Evolutionary conservation across 345 rosid species (phyloP).

Genomic region (Pseudoturritis turrita): DNA sequence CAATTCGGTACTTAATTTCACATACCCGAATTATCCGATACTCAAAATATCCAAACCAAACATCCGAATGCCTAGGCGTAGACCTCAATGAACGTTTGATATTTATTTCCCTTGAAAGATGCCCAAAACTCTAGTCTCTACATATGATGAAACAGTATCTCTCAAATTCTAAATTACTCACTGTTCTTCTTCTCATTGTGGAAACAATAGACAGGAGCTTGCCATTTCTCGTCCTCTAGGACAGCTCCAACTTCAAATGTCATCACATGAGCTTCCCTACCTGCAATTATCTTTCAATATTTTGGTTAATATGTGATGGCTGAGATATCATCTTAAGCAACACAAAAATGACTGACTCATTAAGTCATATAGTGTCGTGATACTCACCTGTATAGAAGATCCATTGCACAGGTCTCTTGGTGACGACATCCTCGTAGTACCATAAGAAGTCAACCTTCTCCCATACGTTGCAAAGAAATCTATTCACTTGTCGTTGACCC

Average conservation of each 20-base stretch:
- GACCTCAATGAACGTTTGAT: not conserved
- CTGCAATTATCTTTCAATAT: slow-evolving; percentile 24
- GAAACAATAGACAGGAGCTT: slow-evolving; percentile 60
- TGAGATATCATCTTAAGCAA: not conserved
- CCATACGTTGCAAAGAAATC: slow-evolving; percentile 61
- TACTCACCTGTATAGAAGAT: slow-evolving; percentile 54
- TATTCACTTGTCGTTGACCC: slow-evolving; percentile 43
- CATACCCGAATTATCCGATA: too few relatives aligned
- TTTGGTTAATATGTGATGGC: not conserved
- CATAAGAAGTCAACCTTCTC: slow-evolving; percentile 58
- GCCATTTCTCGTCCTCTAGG: slow-evolving; percentile 55
- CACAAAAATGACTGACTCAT: not conserved
- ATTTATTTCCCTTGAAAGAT: not conserved
- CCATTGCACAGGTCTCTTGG: slow-evolving; percentile 66
- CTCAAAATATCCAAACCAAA: too few relatives aligned
- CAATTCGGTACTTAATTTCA: too few relatives aligned
- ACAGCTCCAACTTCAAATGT: slow-evolving; percentile 69
- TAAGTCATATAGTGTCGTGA: not conserved
- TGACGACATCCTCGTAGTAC: slow-evolving; percentile 58
- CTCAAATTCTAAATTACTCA: not conserved
- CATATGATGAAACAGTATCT: not conserved
- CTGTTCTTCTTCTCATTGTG: not conserved
- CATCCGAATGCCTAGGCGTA: too few relatives aligned
- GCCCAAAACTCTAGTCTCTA: not conserved
- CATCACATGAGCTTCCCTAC: slow-evolving; percentile 54